Base-by-base conservation (phyloP, 768 basidiomycete species). In the Suillus bovinus region DNA sequence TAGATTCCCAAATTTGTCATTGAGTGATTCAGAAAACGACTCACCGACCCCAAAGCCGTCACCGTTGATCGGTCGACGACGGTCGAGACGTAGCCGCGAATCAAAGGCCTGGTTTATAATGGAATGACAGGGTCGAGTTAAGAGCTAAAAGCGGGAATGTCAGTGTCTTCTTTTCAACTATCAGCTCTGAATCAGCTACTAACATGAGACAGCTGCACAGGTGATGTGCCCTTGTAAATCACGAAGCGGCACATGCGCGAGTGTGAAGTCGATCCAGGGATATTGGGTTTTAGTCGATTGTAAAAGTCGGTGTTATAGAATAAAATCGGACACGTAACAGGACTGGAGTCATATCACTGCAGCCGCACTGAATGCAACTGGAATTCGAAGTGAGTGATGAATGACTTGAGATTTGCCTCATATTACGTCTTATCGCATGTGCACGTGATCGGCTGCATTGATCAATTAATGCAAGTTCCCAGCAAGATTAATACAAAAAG, bases 21-120 rank as follows among this genome's bases (percentile, higher is more conserved):
- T 56, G 38, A 44, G 9, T 31, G n/a, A 27, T 42, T 24, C 14
- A 38, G 41, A 34, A 20, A 52, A 5, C 49, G 67, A 77, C 88
- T 63, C 66, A 93, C 92, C 92, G 20, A 99, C 94, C 33, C 96
- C 96, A 73, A 99, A 99, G 0, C 96, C 96, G 73, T 98, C 96
- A 10, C 93, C 93, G 67, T 94, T 94, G 76, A 94, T 93, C n/a
- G 93, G 93, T 64, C 92, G 77, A 61, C 93, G 81, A 66, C 79
- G 82, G 70, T 94, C 93, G 58, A 94, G 74, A 22, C 96, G 86
- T 36, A 99, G 81, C 9, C 96, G 84, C 24, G 94, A 96, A 77
- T 98, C 96, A 70, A 94, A 96, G 0, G 96, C 94, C 78, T 97
- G 94, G 74, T 96, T 96, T 74, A 96, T 97, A 78, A 98, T 97